Conservation (phyloP, 2,329 filamentous ascomycete genomes). For the Cercospora citrullina region DNA sequence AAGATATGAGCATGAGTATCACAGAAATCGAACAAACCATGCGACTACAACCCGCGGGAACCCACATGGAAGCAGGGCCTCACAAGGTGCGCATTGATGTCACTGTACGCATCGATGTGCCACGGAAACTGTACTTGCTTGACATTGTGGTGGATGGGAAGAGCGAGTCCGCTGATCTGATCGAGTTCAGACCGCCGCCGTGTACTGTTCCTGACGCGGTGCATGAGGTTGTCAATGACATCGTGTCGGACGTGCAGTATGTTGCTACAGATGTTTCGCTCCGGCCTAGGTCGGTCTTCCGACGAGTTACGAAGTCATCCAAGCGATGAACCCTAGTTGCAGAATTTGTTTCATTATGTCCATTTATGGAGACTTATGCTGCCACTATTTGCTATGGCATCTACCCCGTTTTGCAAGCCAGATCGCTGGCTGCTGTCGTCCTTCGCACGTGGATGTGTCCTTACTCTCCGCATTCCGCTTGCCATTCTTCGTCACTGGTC, state of each 20-base stretch:
- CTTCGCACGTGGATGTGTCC: neutral
- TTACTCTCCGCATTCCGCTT: neutral
- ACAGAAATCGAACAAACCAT: constrained; percentile 4
- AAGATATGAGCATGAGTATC: constrained; percentile 5
- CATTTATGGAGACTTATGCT: neutral
- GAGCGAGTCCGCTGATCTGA: neutral
- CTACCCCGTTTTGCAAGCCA: neutral
- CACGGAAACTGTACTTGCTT: constrained; percentile 4
- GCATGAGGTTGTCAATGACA: neutral
- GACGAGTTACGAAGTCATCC: neutral
- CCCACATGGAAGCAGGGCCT: constrained; percentile 4
- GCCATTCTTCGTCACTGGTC: neutral
- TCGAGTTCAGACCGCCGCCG: neutral
- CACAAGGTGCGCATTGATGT: constrained; percentile 7
- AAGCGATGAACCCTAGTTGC: neutral
- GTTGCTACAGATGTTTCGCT: neutral
- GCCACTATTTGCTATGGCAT: neutral
- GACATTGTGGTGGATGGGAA: neutral
- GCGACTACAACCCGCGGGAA: constrained; percentile 5
- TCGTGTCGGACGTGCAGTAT: constrained; percentile 4
- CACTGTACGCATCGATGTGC: constrained; percentile 4
- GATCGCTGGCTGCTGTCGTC: neutral
- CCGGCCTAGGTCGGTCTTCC: neutral
- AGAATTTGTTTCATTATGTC: neutral
- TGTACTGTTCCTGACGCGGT: neutral